Base-by-base conservation (phyloP, 73 alveolate species). In the Stentor roeselii region DNA sequence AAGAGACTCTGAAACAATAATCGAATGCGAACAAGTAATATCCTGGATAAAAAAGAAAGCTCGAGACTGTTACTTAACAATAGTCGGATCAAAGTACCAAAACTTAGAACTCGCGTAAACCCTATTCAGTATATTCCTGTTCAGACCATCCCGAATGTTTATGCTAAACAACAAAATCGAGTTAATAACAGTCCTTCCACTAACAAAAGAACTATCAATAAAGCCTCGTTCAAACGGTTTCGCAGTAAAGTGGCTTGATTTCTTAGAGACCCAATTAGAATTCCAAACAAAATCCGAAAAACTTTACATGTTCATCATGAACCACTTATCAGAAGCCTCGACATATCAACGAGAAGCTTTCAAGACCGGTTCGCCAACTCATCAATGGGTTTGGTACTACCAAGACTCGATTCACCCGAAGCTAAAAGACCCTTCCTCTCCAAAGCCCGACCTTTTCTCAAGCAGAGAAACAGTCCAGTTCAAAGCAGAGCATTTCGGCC, bases 361-460 rank as follows among this genome's bases (percentile, higher is more conserved):
- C 41, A 21, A 67, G 11, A 27, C 37, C 0, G 41, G n/a, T 21
- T 67, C 80, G 2, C n/a, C n/a, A 21, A 21, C 80, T 11, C 80
- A 67, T 67, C n/a, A 67, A 67, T 67, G 80, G 80, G 34, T 67
- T 15, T 67, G 80, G 80, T 34, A 67, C 41, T 67, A 67, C 34
- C 41, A 67, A 2, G n/a, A 21, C n/a, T 21, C 80, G 41, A 67
- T 67, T 0, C 80, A 21, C 37, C n/a, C 37, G 34, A 21, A 67
- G 34, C 41, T 67, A n/a, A 67, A 32, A 67, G n/a, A 21, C 0
- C n/a, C 14, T 0, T n/a, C 21, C 1, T 30, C n/a, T 1, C 21
- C 21, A 36, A 34, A 21, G 14, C 41, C n/a, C 11, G 27, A 58
- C 27, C 21, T 21, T 32, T 67, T 32, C 42, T 21, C 42, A 30